These are phyloP conservation scores for Phragmites australis DNA, from an alignment of 176 grass and related monocot genomes.

Conservation along the genomic window DNA sequence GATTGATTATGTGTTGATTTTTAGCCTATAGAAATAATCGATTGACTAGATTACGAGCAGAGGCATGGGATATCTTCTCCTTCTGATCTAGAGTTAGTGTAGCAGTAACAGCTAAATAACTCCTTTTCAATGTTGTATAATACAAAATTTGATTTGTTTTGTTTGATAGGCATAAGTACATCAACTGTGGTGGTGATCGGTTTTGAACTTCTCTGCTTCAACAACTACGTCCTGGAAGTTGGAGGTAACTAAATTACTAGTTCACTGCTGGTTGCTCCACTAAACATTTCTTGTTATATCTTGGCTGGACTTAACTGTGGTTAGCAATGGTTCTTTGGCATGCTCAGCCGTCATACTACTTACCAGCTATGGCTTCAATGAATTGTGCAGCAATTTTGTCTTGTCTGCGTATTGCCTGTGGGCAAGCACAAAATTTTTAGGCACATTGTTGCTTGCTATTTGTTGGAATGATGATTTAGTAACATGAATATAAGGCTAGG, in stretches of 20 bases:
- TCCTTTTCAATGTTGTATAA: background rate
- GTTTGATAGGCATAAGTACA: background rate
- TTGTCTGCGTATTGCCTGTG: background rate
- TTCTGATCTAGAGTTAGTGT: conserved; percentile 10
- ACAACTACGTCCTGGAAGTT: background rate
- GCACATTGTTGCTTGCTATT: background rate
- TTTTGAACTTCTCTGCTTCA: conserved; percentile 3
- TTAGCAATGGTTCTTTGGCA: background rate
- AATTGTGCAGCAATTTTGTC: background rate
- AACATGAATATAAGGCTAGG: conserved; percentile 7
- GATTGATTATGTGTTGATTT: no score
- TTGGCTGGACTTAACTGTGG: background rate
- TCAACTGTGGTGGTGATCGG: background rate
- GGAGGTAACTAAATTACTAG: background rate
- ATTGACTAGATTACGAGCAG: no score
- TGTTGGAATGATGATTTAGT: conserved; percentile 17
- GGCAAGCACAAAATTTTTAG: background rate
- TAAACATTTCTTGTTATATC: background rate
- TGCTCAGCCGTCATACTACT: background rate
- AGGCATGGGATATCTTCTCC: no score
- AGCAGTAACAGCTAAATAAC: background rate
- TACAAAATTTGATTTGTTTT: background rate
- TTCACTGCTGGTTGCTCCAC: background rate
- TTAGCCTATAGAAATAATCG: no score
- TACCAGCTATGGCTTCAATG: background rate